Base-by-base conservation (phyloP, 805 yeast genomes). In the Candida sithepensis region DNA sequence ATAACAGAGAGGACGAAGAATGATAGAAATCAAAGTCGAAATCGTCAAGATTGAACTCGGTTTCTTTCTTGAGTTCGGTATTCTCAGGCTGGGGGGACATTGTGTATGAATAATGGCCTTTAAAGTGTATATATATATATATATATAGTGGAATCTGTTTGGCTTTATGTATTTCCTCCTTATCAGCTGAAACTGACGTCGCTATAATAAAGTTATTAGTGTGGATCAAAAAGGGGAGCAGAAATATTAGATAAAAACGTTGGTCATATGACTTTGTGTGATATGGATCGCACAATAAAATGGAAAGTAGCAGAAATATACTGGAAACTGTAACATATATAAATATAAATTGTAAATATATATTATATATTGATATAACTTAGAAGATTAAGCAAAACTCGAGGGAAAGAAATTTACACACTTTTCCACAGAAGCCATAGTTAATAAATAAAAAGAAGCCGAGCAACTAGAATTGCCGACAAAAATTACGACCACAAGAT, bases 21-120 rank as follows among this genome's bases (percentile, higher is more conserved):
- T 45, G 43, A 23, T 50, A 47, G 18, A 45, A 22, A 36, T 43
- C 46, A 44, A 54, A 52, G 34, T 54, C 56, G 28, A 54, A 54
- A 24, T 54, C 56, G 45, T 52, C 58, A 8, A 54, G 39, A 22
- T 42, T 32, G 41, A 47, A 49, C 32, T 22, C 34, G 8, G 37
- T 8, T 24, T 23, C 45, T 16, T 21, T 42, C 32, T 38, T 41
- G 26, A 44, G 30, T 2, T 39, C 42, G 9, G 30, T n/a, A 12
- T 34, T 12, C n/a, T 34, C 38, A 3, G 18, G 7, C 8, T n/a
- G n/a, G n/a, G n/a, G 21, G 8, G 19, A 34, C 38, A 34, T 34
- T 16, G 19, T 34, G 5, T 16, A 16, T 34, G 36, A 34, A 16
- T 34, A 34, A 16, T 34, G 38, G 6, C 21, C 18, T 16, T 12